A percentile compares a stretch with the other conserved stretches of the same genome.
Evolutionary conservation across 305 asterid species (phyloP).

Genomic region (Salvia sclarea): DNA sequence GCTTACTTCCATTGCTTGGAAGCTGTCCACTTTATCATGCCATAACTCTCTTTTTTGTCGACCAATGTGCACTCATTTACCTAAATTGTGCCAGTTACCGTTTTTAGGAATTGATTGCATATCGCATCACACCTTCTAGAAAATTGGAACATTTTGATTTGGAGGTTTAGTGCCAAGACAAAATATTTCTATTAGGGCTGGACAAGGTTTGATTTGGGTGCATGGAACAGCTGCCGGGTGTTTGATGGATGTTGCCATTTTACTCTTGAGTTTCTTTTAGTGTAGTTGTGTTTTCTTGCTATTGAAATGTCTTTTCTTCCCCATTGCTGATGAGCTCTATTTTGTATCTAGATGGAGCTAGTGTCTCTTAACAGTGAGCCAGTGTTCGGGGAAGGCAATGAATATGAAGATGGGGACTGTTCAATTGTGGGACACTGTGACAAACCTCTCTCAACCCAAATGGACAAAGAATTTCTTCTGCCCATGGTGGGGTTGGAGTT

Average conservation of each 20-base stretch:
- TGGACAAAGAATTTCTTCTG: constrained; percentile 33
- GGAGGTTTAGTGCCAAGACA: neutral
- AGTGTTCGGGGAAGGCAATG: constrained; percentile 45
- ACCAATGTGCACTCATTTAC: too few relatives aligned
- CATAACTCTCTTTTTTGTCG: too few relatives aligned
- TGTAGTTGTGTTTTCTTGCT: neutral
- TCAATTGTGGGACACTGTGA: constrained; percentile 34
- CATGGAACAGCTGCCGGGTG: neutral
- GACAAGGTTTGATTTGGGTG: neutral
- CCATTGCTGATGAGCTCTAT: constrained; percentile 6
- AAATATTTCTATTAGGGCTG: neutral
- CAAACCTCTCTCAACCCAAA: constrained; percentile 33
- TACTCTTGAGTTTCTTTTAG: neutral
- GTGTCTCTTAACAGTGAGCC: constrained; percentile 58
- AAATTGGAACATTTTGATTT: neutral
- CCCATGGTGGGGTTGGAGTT: constrained; percentile 63
- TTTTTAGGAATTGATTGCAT: neutral
- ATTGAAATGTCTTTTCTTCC: neutral
- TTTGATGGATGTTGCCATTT: constrained; percentile 6
- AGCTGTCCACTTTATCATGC: too few relatives aligned
- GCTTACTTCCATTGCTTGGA: too few relatives aligned
- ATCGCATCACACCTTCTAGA: too few relatives aligned
- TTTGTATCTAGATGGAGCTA: constrained; percentile 51
- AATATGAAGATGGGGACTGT: constrained; percentile 48
- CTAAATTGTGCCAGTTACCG: too few relatives aligned